Evolutionary conservation across 2,329 filamentous ascomycete genomes (phyloP).

Genomic region (Colletotrichum limetticola): DNA sequence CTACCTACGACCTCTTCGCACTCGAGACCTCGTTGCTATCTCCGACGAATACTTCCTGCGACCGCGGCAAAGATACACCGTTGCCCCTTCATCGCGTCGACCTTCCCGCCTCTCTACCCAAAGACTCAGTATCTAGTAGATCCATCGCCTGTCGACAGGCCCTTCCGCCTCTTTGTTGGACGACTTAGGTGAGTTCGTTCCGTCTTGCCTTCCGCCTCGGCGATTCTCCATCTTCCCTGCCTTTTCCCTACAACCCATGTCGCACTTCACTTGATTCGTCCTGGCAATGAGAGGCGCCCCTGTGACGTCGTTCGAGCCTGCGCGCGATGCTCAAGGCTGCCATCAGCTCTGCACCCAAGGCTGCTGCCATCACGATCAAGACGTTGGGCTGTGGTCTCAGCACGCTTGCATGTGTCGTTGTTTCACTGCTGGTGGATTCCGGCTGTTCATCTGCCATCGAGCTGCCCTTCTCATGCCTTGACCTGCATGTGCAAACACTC

Average conservation of each 20-base stretch:
- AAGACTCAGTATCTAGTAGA: not conserved
- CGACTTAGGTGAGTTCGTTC: conserved; percentile 26
- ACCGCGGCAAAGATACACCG: conserved; percentile 2
- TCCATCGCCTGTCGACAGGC: conserved; percentile 19
- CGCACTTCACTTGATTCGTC: not conserved
- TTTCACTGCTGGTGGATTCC: not conserved
- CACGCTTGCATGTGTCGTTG: not conserved
- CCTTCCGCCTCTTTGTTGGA: not conserved
- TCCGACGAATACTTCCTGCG: not conserved
- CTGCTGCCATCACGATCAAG: not conserved
- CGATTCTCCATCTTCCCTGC: not conserved
- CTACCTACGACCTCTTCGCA: not conserved
- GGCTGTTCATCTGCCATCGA: not conserved
- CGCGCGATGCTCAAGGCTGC: not conserved
- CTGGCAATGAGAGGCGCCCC: not conserved
- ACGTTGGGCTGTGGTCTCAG: not conserved
- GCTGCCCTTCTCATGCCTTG: not conserved
- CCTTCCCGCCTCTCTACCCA: not conserved
- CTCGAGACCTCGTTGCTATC: conserved; percentile 7
- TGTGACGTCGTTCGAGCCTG: conserved; percentile 25
- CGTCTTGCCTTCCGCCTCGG: not conserved
- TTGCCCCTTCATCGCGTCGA: conserved; percentile 16
- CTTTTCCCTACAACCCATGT: not conserved
- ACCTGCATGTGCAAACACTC: not conserved
- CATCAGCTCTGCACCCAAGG: not conserved